Evolutionary conservation across 1,284 basidiomycete species (phyloP).

Genomic region (Anthracocystis walkeri): DNA sequence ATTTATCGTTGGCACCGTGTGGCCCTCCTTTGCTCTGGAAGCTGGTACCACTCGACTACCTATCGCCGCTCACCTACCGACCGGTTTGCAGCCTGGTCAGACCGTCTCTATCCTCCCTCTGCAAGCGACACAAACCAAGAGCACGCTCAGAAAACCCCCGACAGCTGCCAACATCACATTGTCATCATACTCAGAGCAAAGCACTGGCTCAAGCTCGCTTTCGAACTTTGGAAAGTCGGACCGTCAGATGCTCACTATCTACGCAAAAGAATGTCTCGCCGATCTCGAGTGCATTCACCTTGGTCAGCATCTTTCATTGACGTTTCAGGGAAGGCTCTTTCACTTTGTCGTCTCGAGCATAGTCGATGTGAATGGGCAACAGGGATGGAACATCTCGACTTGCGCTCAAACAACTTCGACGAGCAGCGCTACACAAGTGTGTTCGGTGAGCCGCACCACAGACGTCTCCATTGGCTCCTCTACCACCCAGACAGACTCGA

Average conservation of each 20-base stretch:
- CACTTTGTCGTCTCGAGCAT: not conserved
- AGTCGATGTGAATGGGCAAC: slow-evolving; percentile 81
- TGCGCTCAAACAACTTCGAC: slow-evolving; percentile 1
- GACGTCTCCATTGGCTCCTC: slow-evolving; percentile 66
- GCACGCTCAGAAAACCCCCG: slow-evolving; percentile 21
- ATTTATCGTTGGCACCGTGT: slow-evolving; percentile 32
- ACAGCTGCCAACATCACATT: slow-evolving; percentile 50
- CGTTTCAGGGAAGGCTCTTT: slow-evolving; percentile 26
- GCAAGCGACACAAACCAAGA: slow-evolving; percentile 12
- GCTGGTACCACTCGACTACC: slow-evolving; percentile 34
- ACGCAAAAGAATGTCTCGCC: slow-evolving; percentile 71
- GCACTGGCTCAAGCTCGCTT: slow-evolving; percentile 3
- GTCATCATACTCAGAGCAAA: slow-evolving; percentile 24
- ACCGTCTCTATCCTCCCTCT: slow-evolving; percentile 20
- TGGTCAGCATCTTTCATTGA: slow-evolving; percentile 18
- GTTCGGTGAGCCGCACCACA: slow-evolving; percentile 69
- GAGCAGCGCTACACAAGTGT: slow-evolving; percentile 20
- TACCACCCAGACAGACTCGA: slow-evolving; percentile 40
- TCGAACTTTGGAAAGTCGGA: slow-evolving; percentile 62
- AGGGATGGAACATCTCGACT: slow-evolving; percentile 73
- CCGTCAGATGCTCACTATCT: slow-evolving; percentile 70
- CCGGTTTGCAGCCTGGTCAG: slow-evolving; percentile 21
- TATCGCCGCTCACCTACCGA: slow-evolving; percentile 8
- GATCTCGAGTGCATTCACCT: slow-evolving; percentile 38
- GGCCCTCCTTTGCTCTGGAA: slow-evolving; percentile 44